Percentiles rank a stretch among this genome's conserved stretches.
phyloP scores from a whole-genome alignment of 2,329 filamentous ascomycete genomes.

The Nannizziopsis barbatae region DNA sequence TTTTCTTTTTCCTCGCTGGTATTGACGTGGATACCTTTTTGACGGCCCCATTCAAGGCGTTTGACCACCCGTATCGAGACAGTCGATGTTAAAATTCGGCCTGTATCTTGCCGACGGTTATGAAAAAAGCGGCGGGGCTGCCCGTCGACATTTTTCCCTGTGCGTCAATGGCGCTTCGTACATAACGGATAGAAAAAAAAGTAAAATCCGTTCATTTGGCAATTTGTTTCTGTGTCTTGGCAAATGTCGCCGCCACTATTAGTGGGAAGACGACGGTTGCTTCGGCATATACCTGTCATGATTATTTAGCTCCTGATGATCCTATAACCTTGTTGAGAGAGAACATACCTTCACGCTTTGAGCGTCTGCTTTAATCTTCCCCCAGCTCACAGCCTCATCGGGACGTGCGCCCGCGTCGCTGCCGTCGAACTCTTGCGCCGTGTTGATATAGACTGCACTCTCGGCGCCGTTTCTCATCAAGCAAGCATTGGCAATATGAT shows the following conservation, averaged over 20 bases:
- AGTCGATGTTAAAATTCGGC: background rate
- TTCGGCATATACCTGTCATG: conserved; percentile 48
- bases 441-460: conserved; percentile 95
- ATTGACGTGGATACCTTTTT: too few species aligned
- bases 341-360: conserved; percentile 71
- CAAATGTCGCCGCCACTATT: conserved; percentile 56
- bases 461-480: conserved; percentile 97
- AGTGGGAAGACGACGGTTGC: conserved; percentile 57
- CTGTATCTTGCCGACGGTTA: background rate
- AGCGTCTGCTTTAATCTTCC: conserved; percentile 85
- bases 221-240: conserved; percentile 26
- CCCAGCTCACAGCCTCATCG: conserved; percentile 96
- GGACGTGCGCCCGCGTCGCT: conserved; percentile 90
- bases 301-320: background rate
- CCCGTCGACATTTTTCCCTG: background rate
- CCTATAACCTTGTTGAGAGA: background rate
- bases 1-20: too few species aligned
- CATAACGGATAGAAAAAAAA: too few species aligned
- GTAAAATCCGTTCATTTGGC: conserved; percentile 1
- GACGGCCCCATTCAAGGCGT: too few species aligned
- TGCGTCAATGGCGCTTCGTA: background rate
- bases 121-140: background rate
- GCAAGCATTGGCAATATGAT: conserved; percentile 96
- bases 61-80: too few species aligned
- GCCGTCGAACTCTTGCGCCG: conserved; percentile 91